phyloP scores from a whole-genome alignment of 2,329 filamentous ascomycete species.

The Ophiocordyceps robertsii region DNA sequence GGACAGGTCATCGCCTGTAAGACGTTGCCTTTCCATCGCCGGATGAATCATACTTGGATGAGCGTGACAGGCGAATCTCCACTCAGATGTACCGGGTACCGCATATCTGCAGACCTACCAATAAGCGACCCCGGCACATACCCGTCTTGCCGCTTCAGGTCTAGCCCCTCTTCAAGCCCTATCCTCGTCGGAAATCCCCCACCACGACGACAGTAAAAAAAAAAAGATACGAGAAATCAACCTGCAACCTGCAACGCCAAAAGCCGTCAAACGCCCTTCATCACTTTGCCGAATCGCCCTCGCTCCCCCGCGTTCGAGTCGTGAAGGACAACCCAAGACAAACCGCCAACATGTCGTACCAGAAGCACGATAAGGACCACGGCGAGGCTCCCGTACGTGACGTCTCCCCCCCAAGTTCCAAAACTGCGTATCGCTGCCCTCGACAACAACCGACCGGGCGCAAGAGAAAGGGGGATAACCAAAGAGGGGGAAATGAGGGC shows the following conservation, averaged over 20 bases:
- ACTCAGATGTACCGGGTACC: not conserved
- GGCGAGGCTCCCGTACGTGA: conserved; percentile 68
- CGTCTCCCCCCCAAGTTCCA: not conserved
- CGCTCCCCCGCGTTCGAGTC: conserved; percentile 55
- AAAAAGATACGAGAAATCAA: no score
- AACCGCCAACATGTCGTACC: conserved; percentile 67
- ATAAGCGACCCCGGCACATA: conserved; percentile 4
- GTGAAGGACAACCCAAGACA: conserved; percentile 40
- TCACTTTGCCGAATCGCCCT: conserved; percentile 65
- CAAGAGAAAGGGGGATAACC: not conserved
- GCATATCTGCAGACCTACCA: not conserved
- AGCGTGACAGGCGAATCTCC: no score
- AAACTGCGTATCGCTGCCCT: not conserved
- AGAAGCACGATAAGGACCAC: conserved; percentile 91
- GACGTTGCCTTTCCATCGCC: conserved; percentile 1
- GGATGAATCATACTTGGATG: conserved; percentile 9
- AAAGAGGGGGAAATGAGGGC: not conserved
- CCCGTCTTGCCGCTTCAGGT: conserved; percentile 1
- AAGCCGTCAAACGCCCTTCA: conserved; percentile 32
- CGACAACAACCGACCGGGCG: no score
- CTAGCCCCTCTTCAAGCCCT: conserved; percentile 11
- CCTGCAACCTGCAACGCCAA: not conserved
- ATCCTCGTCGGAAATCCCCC: conserved; percentile 5
- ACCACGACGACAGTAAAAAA: conserved; percentile 8
- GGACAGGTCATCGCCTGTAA: no score